phyloP scores from a whole-genome alignment of 805 yeast genomes.

The Candida lessepsii region DNA sequence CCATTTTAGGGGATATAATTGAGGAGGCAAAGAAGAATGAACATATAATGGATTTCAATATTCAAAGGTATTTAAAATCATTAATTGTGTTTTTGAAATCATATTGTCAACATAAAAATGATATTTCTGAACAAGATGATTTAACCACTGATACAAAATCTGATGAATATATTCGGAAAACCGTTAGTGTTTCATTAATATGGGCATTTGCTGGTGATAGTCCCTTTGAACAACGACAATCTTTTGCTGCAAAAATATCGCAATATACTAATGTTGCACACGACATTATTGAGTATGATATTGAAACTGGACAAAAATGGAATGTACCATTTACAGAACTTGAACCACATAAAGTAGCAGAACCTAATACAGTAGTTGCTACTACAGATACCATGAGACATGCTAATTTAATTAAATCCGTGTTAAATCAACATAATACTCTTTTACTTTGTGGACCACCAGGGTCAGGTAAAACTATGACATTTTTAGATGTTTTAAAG shows the following conservation, averaged over 20 bases:
- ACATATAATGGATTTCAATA: conserved; percentile 55
- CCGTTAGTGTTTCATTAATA: conserved; percentile 38
- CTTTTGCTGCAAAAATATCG: conserved; percentile 32
- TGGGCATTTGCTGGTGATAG: conserved; percentile 73
- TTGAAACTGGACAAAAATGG: conserved; percentile 13
- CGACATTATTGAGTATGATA: conserved; percentile 9
- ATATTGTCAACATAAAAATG: conserved; percentile 33
- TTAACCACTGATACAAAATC: conserved; percentile 9
- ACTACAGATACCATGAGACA: conserved; percentile 76
- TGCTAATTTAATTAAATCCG: conserved; percentile 55
- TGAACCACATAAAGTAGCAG: conserved; percentile 57
- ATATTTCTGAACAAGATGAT: too few species aligned
- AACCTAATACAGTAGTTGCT: conserved; percentile 68
- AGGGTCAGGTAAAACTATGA: conserved; percentile 96
- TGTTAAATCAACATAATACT: conserved; percentile 57
- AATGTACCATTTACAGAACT: conserved; percentile 43
- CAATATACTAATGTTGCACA: conserved; percentile 6
- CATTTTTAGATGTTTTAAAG: conserved; percentile 66
- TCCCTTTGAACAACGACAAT: conserved; percentile 32
- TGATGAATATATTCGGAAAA: conserved; percentile 23
- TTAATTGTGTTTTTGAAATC: conserved; percentile 40
- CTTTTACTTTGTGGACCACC: conserved; percentile 91
- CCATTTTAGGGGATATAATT: neutral
- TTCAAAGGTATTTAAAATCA: conserved; percentile 35
- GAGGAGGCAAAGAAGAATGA: conserved; percentile 13